Evolutionary conservation across 495 filamentous ascomycete species (phyloP).

Genomic region (Saxophila tyrrhenica): DNA sequence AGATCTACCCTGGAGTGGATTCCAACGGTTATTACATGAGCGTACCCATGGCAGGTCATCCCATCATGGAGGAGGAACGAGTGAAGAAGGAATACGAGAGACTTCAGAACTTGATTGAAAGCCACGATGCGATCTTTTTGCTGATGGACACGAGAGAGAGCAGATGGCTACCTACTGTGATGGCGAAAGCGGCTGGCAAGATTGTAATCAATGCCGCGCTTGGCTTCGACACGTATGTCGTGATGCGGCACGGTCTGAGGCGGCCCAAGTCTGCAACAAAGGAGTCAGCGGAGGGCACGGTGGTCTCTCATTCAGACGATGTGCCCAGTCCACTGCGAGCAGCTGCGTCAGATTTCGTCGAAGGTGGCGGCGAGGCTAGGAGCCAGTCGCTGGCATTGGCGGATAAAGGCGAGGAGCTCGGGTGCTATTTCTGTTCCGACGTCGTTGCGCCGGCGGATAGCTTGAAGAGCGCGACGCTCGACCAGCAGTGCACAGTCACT

Average conservation of each 20-base stretch:
- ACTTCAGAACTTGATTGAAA: conserved; percentile 62
- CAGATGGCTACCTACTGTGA: conserved; percentile 92
- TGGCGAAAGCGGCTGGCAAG: conserved; percentile 86
- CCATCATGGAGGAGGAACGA: conserved; percentile 56
- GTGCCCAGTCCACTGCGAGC: conserved; percentile 4
- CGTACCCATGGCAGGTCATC: conserved; percentile 92
- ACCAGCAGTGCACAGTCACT: conserved; percentile 97
- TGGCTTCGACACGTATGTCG: conserved; percentile 92
- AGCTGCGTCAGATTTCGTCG: conserved; percentile 7
- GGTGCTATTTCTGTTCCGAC: conserved; percentile 98
- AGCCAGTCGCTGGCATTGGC: neutral
- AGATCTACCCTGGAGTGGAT: conserved; percentile 87
- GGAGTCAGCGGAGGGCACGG: conserved; percentile 14
- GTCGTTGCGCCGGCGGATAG: conserved; percentile 83
- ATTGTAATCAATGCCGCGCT: conserved; percentile 94
- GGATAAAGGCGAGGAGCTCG: conserved; percentile 50
- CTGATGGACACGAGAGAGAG: conserved; percentile 95
- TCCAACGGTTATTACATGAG: conserved; percentile 63
- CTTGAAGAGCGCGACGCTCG: conserved; percentile 52
- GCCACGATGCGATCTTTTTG: conserved; percentile 86
- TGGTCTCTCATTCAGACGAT: neutral
- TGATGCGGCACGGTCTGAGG: conserved; percentile 79
- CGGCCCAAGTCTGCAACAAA: neutral
- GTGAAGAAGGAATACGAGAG: conserved; percentile 58
- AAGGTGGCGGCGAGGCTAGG: neutral